Evolutionary conservation across 2,329 filamentous ascomycete species (phyloP).

Genomic region (Coniosporium tulheliwenetii): DNA sequence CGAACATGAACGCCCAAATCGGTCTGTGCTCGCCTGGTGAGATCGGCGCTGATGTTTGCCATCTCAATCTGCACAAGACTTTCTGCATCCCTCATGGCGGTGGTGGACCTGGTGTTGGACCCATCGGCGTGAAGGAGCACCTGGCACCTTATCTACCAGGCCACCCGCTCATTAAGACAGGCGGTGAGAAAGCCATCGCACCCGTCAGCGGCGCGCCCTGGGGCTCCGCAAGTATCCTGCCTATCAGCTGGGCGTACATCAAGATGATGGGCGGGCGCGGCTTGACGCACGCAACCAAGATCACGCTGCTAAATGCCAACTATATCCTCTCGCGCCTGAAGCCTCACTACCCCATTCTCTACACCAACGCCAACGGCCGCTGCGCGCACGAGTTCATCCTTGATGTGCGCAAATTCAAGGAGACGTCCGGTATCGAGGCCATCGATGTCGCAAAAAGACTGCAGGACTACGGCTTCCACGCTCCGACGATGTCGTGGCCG

Average conservation of each 20-base stretch:
- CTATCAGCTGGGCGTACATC: constrained; percentile 92
- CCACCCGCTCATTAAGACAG: constrained; percentile 45
- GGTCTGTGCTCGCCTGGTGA: constrained; percentile 87
- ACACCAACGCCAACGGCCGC: constrained; percentile 74
- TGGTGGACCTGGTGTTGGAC: constrained; percentile 83
- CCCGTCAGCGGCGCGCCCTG: constrained; percentile 71
- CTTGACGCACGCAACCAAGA: constrained; percentile 76
- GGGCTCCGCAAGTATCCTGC: constrained; percentile 81
- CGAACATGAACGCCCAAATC: constrained; percentile 98
- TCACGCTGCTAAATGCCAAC: constrained; percentile 91
- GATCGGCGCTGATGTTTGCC: constrained; percentile 92
- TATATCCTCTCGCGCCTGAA: constrained; percentile 83
- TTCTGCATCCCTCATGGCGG: constrained; percentile 97
- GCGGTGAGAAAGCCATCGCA: constrained; percentile 42
- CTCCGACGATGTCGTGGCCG: constrained; percentile 93
- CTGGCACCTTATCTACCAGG: constrained; percentile 62
- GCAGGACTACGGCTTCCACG: constrained; percentile 95
- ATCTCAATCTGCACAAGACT: constrained; percentile 95
- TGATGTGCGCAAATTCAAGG: constrained; percentile 72
- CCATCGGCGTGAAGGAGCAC: constrained; percentile 79
- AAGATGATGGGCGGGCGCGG: constrained; percentile 79
- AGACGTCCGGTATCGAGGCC: constrained; percentile 68
- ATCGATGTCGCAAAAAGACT: constrained; percentile 94
- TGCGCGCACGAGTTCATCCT: constrained; percentile 98
- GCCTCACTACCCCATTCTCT: constrained; percentile 79